Conservation (phyloP, 2,329 filamentous ascomycete genomes). For the Xylaria digitata region DNA sequence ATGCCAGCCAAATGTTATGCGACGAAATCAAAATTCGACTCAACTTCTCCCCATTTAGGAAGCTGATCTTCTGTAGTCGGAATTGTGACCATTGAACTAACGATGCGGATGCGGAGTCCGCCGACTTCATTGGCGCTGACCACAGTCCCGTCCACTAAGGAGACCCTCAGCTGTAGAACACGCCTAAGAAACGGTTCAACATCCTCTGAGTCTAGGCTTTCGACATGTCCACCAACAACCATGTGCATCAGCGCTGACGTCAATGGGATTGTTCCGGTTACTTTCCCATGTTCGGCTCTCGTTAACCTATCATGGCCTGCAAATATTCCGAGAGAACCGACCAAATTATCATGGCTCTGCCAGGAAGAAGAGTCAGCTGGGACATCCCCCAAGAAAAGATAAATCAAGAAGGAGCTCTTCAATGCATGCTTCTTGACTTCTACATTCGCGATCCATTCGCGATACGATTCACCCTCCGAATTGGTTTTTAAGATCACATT, state of each 20-base stretch:
- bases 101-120: conserved; percentile 53
- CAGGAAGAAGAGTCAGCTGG: conserved; percentile 60
- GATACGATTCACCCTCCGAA: conserved; percentile 57
- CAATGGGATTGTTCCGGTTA: conserved; percentile 64
- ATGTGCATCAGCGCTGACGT: conserved; percentile 61
- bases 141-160: conserved; percentile 46
- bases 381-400: conserved; percentile 73
- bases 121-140: conserved; percentile 47
- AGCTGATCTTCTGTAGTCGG: conserved; percentile 51
- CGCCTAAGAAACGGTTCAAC: conserved; percentile 57
- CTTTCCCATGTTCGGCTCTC: conserved; percentile 51
- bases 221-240: conserved; percentile 53
- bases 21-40: conserved; percentile 47
- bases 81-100: conserved; percentile 53
- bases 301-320: conserved; percentile 48
- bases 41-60: conserved; percentile 53
- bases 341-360: conserved; percentile 64
- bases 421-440: conserved; percentile 69
- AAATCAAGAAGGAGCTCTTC: conserved; percentile 70
- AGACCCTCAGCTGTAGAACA: conserved; percentile 52
- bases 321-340: conserved; percentile 71
- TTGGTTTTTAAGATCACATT: conserved; percentile 53
- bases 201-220: conserved; percentile 52
- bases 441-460: conserved; percentile 77
- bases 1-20: conserved; percentile 30